phyloP scores from a whole-genome alignment of 768 basidiomycete species.

The Termitomyces sp. region DNA sequence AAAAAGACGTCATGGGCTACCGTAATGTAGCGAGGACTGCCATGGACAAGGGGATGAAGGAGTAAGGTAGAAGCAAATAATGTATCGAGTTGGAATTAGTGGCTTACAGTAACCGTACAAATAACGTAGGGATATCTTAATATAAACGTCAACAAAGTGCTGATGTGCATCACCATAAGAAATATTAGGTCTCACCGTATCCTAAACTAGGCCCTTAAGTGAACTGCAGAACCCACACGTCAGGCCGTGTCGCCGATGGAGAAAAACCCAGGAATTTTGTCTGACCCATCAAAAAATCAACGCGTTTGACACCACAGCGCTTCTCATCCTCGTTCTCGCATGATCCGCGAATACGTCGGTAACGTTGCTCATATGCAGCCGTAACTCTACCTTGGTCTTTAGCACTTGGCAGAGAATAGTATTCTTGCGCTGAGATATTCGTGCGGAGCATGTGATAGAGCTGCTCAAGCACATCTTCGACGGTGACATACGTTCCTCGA shows the following conservation, averaged over 20 bases:
- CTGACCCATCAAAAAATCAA: constrained; percentile 52
- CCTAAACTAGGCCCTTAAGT: background rate
- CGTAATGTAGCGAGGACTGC: too few species aligned
- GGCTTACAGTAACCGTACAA: too few species aligned
- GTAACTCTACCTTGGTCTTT: constrained; percentile 36
- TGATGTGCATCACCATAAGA: too few species aligned
- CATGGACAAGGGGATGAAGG: too few species aligned
- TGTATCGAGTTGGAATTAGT: too few species aligned
- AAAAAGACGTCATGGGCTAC: too few species aligned
- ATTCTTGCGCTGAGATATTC: constrained; percentile 42
- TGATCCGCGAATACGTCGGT: constrained; percentile 30
- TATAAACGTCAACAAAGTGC: too few species aligned
- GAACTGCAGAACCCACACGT: constrained; percentile 27
- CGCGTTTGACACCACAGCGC: constrained; percentile 47
- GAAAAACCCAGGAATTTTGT: constrained; percentile 44
- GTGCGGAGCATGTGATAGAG: constrained; percentile 36
- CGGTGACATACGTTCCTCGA: constrained; percentile 25
- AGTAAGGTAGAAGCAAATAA: too few species aligned
- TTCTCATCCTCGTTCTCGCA: constrained; percentile 41
- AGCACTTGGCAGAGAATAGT: constrained; percentile 30
- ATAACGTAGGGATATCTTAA: too few species aligned
- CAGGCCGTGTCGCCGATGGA: constrained; percentile 22
- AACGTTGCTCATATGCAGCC: constrained; percentile 44
- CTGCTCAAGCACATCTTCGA: constrained; percentile 32
- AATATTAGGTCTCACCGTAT: background rate